phyloP scores from a whole-genome alignment of 208 protist species.

The Leishmania amazonensis region DNA sequence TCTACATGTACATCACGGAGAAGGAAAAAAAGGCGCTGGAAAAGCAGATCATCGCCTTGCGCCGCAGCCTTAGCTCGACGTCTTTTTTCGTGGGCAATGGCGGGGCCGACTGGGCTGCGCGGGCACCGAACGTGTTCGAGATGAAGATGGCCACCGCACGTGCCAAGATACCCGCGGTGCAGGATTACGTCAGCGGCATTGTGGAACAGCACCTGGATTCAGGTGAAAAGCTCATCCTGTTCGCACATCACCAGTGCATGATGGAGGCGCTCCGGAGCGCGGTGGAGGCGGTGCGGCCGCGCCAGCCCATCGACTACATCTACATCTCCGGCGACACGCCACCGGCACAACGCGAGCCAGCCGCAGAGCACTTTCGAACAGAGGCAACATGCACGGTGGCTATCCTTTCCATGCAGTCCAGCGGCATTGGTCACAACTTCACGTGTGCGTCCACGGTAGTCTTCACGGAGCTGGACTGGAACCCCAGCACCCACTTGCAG shows the following conservation, averaged over 20 bases:
- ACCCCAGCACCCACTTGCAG: slow-evolving; percentile 95
- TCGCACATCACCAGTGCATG: slow-evolving; percentile 94
- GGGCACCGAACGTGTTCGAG: slow-evolving; percentile 74
- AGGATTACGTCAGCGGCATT: slow-evolving; percentile 82
- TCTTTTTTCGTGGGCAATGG: background rate
- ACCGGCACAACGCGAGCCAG: slow-evolving; percentile 58
- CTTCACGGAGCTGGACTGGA: slow-evolving; percentile 98
- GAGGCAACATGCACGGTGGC: slow-evolving; percentile 75
- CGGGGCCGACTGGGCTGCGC: slow-evolving; percentile 18
- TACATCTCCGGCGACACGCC: slow-evolving; percentile 91
- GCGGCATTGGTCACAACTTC: slow-evolving; percentile 96
- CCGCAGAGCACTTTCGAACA: slow-evolving; percentile 81
- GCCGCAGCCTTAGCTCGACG: slow-evolving; percentile 26
- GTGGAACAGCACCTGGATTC: slow-evolving; percentile 79
- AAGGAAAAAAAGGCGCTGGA: slow-evolving; percentile 85
- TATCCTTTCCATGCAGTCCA: slow-evolving; percentile 94
- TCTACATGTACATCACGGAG: slow-evolving; percentile 87
- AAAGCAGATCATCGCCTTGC: slow-evolving; percentile 70
- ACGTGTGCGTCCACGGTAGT: slow-evolving; percentile 94
- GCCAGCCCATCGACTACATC: slow-evolving; percentile 87
- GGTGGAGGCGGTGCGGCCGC: slow-evolving; percentile 66
- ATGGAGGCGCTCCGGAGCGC: slow-evolving; percentile 88
- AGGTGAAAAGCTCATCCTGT: slow-evolving; percentile 92
- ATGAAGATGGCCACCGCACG: slow-evolving; percentile 84
- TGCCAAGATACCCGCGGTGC: slow-evolving; percentile 90